A percentile compares a stretch with the other conserved stretches of the same genome.
Conservation (phyloP, 257 asterid species). For the Solanum piurae region DNA sequence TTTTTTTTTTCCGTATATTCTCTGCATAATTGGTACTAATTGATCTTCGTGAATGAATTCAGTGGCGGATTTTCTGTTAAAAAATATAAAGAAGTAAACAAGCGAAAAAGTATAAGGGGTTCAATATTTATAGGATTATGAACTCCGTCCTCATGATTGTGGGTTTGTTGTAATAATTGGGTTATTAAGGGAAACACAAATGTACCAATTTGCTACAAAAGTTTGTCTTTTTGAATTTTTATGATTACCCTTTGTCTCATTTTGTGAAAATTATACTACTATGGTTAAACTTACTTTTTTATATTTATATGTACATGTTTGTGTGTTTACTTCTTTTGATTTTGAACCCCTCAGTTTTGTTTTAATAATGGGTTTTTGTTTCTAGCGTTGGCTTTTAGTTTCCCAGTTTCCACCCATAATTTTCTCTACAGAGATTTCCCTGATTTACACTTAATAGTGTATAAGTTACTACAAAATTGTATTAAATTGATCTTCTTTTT, state of each 20-base stretch:
- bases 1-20: not conserved
- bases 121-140: not conserved
- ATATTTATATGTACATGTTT: not conserved
- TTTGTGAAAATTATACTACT: not conserved
- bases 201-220: not conserved
- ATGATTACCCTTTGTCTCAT: not conserved
- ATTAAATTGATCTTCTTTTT: not conserved
- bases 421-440: not conserved
- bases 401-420: not conserved
- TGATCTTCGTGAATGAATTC: not conserved
- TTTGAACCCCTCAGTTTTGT: not conserved
- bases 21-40: not conserved
- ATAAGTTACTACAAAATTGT: not conserved
- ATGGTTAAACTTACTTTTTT: no score
- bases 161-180: no score
- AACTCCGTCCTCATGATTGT: no score
- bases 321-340: not conserved
- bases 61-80: not conserved
- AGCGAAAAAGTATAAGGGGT: not conserved
- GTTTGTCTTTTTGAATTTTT: not conserved
- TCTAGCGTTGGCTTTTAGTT: not conserved
- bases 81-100: not conserved
- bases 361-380: not conserved
- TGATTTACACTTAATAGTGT: not conserved
- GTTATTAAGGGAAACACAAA: no score